A percentile compares a stretch with the other conserved stretches of the same genome.
phyloP scores from a whole-genome alignment of 1,139 yeast genomes.

The Meyerozyma sp. region DNA sequence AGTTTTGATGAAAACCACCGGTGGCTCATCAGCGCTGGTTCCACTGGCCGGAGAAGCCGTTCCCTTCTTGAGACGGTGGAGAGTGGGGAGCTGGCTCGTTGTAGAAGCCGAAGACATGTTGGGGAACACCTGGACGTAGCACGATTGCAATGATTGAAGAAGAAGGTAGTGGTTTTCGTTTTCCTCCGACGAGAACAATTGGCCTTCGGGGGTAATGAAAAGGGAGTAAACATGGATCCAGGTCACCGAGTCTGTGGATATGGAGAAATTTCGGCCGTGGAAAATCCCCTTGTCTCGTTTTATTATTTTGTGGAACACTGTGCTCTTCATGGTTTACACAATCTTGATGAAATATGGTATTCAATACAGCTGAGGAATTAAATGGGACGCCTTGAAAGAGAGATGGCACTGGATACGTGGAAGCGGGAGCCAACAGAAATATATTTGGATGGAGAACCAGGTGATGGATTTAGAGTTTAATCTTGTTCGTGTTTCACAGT shows the following conservation, averaged over 20 bases:
- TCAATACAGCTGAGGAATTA: neutral
- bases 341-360: neutral
- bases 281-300: slow-evolving; percentile 33
- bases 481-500: too few relatives aligned
- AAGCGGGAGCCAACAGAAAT: too few relatives aligned
- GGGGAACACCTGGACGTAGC: slow-evolving; percentile 36
- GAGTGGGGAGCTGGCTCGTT: neutral
- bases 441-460: too few relatives aligned
- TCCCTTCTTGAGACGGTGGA: neutral
- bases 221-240: slow-evolving; percentile 33
- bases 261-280: slow-evolving; percentile 28
- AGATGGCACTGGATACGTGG: too few relatives aligned
- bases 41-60: neutral
- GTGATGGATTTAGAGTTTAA: too few relatives aligned
- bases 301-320: slow-evolving; percentile 23
- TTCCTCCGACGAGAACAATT: slow-evolving; percentile 31
- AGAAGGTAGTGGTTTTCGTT: slow-evolving; percentile 28
- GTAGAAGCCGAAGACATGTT: slow-evolving; percentile 10
- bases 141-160: slow-evolving; percentile 35
- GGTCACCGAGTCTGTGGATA: slow-evolving; percentile 34
- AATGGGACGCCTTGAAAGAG: neutral
- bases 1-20: slow-evolving; percentile 43
- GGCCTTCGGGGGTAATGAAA: slow-evolving; percentile 34
- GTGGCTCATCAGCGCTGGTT: slow-evolving; percentile 24
- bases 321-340: neutral